Percentiles rank a stretch among this genome's conserved stretches.
phyloP scores from a whole-genome alignment of 495 filamentous ascomycete species.

The Neurospora pannonica region DNA sequence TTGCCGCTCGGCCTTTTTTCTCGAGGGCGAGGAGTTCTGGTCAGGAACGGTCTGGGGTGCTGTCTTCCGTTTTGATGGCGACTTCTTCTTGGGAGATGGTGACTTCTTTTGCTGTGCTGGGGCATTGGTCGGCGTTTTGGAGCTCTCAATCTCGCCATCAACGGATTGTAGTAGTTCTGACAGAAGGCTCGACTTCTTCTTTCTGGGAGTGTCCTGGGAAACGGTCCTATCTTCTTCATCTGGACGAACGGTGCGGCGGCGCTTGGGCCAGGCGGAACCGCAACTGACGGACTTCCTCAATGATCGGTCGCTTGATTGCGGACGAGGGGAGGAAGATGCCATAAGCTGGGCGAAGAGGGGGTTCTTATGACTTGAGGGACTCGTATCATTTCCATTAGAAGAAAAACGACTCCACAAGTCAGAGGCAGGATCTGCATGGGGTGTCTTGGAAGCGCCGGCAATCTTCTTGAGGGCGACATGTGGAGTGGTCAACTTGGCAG shows the following conservation, averaged over 20 bases:
- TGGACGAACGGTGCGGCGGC: conserved; percentile 35
- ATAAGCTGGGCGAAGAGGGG: conserved; percentile 53
- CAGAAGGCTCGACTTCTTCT: conserved; percentile 43
- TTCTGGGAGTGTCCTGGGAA: conserved; percentile 11
- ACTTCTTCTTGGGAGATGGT: conserved; percentile 22
- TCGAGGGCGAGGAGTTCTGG: neutral
- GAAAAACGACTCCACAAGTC: conserved; percentile 84
- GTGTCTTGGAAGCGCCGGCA: conserved; percentile 55
- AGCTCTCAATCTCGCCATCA: conserved; percentile 28
- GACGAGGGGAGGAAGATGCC: conserved; percentile 60
- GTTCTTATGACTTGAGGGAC: conserved; percentile 30
- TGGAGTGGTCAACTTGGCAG: conserved; percentile 18
- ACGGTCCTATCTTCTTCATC: conserved; percentile 5
- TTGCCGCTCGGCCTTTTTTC: neutral
- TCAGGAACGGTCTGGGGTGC: neutral
- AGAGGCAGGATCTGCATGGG: conserved; percentile 69
- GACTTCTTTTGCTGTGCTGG: conserved; percentile 15
- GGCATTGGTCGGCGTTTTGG: conserved; percentile 11
- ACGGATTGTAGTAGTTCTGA: conserved; percentile 35
- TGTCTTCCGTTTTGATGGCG: neutral
- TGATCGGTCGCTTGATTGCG: conserved; percentile 40
- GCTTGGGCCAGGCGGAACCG: conserved; percentile 59
- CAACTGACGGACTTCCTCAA: conserved; percentile 65
- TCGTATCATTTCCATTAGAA: conserved; percentile 21
- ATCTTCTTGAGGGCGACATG: conserved; percentile 39